Base-by-base conservation (phyloP, 306 rosid genomes). In the Prinsepia uniflora region DNA sequence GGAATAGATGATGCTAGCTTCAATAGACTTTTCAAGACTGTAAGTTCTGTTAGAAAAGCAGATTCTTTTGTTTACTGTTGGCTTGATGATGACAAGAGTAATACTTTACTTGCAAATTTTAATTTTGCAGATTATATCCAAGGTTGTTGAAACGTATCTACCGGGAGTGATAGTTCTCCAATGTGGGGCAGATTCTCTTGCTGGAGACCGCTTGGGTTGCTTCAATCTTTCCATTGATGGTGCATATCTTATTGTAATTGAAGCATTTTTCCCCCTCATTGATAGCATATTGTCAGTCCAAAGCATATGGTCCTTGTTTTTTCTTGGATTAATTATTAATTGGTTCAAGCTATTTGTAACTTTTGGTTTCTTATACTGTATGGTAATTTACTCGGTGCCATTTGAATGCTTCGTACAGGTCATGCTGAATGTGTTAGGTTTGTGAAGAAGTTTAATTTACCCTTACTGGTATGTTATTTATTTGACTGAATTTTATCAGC, bases 191-290 rank as follows among this genome's bases (percentile, higher is more conserved):
- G 99, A 94, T 86, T 94, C 99, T 1, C 92, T 94, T 74, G 97
- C 99, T 73, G 97, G 97, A 67, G 99, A 94, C 75, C 97, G 99
- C 79, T 82, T 94, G 85, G 99, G 99, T 80, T 94, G 99, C 92
- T 94, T 94, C 95, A 94, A 94, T 86, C 99, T 94, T 81, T 94
- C 99, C 79, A 91, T 94, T 86, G 99, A 94, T 87, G 99, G 99
- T 94, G 88, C 81, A 81, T 85, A 59, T 80, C 79, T 83, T 77
- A 78, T 70, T 65, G 87, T 87, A 81, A 85, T 81, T 78, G 22
- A 55, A 46, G 45, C 49, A 18, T 44, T 80, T 81, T 76, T 56
- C 13, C 55, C 72, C 49, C 49, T 55, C 65, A 56, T 17, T 39
- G 19, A 30, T 20, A 49, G 57, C 56, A 49, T 74, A 56, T n/a